These are phyloP conservation scores for Fusarium guadeloupense DNA, from an alignment of 2,329 filamentous ascomycete species.

Conservation along the genomic window DNA sequence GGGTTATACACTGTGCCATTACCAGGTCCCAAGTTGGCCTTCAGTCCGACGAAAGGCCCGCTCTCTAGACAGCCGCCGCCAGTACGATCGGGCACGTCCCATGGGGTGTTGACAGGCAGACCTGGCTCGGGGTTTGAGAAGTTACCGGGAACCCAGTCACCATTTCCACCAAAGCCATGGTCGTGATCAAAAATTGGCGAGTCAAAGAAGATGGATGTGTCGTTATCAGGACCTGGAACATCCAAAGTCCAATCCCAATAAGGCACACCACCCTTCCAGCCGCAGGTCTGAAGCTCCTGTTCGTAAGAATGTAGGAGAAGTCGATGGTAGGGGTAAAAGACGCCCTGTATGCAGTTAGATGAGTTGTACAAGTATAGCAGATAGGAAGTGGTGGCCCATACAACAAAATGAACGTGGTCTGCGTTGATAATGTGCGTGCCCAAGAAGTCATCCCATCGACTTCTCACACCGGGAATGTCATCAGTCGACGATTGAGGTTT, in stretches of 20 bases:
- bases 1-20: constrained; percentile 17
- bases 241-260: constrained; percentile 41
- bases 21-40: constrained; percentile 16
- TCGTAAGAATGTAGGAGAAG: constrained; percentile 35
- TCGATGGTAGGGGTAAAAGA: constrained; percentile 30
- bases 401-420: constrained; percentile 23
- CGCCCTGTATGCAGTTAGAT: not conserved
- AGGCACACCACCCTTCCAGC: constrained; percentile 36
- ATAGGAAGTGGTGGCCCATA: not conserved
- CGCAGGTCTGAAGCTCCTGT: constrained; percentile 35
- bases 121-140: constrained; percentile 21
- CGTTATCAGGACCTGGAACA: constrained; percentile 15
- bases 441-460: constrained; percentile 29
- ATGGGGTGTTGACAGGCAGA: constrained; percentile 25
- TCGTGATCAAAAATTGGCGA: constrained; percentile 47
- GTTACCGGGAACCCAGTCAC: constrained; percentile 27
- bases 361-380: not conserved
- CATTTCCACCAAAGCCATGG: constrained; percentile 31
- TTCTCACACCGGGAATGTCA: constrained; percentile 17
- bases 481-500: constrained; percentile 3
- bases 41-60: constrained; percentile 38
- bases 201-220: constrained; percentile 23
- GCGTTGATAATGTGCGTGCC: constrained; percentile 30
- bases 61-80: constrained; percentile 39
- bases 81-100: constrained; percentile 28